Evolutionary conservation across 129 eudicot genomes (phyloP).

Genomic region (Saposhnikovia divaricata): DNA sequence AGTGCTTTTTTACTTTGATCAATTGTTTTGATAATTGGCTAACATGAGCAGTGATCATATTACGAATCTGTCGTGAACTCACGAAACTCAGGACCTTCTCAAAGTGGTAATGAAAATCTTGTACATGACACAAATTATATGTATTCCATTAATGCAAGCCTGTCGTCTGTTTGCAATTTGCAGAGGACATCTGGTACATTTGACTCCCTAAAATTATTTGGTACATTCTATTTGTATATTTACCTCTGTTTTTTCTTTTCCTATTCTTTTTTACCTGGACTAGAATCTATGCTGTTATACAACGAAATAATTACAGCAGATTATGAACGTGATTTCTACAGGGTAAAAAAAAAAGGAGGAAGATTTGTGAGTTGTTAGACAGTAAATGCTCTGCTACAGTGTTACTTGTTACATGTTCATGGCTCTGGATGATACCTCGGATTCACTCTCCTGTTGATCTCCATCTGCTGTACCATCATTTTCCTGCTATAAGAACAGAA

Average conservation of each 20-base stretch:
- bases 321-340: conserved; percentile 24
- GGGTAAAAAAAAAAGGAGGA: conserved; percentile 12
- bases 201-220: conserved; percentile 11
- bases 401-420: conserved; percentile 79
- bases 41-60: background rate
- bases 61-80: background rate
- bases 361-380: conserved; percentile 15
- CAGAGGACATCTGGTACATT: background rate
- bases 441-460: conserved; percentile 38
- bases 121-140: background rate
- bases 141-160: background rate
- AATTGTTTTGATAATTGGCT: background rate
- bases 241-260: conserved; percentile 12
- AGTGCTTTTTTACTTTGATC: background rate
- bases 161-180: background rate
- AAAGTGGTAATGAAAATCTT: background rate
- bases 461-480: conserved; percentile 20
- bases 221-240: conserved; percentile 18
- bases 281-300: conserved; percentile 27
- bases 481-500: conserved; percentile 29
- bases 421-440: conserved; percentile 57
- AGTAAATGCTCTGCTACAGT: conserved; percentile 11
- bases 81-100: background rate
- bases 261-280: conserved; percentile 25
- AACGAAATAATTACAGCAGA: conserved; percentile 25